Base-by-base conservation (phyloP, 805 yeast genomes). In the Sporopachydermia lactativora region DNA sequence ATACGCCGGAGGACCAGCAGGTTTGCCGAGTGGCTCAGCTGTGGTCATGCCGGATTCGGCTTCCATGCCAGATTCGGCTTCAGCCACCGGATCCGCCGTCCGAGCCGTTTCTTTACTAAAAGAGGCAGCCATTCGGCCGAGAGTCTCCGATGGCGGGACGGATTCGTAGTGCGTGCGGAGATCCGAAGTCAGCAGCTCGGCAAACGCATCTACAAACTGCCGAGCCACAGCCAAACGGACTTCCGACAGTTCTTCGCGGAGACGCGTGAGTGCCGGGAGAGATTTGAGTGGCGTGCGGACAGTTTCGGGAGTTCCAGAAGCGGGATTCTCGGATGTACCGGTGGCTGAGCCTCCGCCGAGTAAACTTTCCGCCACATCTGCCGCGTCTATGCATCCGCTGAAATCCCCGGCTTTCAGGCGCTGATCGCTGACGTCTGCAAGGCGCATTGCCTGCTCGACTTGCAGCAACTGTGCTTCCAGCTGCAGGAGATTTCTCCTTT, bases 161-260 rank as follows among this genome's bases (percentile, higher is more conserved):
- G 65, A 56, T 24, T 68, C 68, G 48, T 74, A 72, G 48, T 78
- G 83, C 2, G 48, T 39, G 44, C 79, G 67, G 38, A 88, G 55
- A 56, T 88, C 95, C 0, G 64, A 62, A 6, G 81, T 47, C 38
- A 88, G 59, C 19, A 67, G 50, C 17, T 70, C 69, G 4, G 70
- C 63, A 50, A 88, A 76, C 37, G 72, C 60, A 17, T 68, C 62
- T 4, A 77, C 71, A 48, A 76, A 81, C n/a, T 77, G 72, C 34
- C 69, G 71, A 13, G 92, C 88, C 39, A 84, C 77, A 36, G 71
- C 75, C n/a, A 66, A 60, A 39, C 78, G 70, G 49, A 85, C 58
- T 17, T 61, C 65, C 11, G 68, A 61, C 24, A 86, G 59, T 35
- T 70, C 66, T 38, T 72, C 75, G 39, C 72, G 66, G 13, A 79